phyloP scores from a whole-genome alignment of 1,284 basidiomycete species.

The Moesziomyces sp. region DNA sequence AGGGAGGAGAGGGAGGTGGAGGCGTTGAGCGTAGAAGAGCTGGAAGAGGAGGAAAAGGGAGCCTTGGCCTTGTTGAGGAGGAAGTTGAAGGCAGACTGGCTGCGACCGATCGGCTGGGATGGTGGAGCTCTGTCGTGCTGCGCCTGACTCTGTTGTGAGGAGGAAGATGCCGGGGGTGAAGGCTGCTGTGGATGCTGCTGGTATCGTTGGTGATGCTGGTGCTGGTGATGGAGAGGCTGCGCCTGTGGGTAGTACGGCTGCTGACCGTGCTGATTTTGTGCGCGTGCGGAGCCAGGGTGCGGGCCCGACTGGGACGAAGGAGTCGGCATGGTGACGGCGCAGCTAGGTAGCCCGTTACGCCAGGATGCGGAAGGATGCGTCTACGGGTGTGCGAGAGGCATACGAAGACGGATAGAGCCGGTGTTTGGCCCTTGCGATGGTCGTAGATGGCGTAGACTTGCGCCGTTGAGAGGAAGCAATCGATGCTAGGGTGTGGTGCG shows the following conservation, averaged over 20 bases:
- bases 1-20: constrained; percentile 53
- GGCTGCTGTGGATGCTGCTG: constrained; percentile 9
- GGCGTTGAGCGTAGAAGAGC: constrained; percentile 36
- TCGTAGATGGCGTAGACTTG: no score
- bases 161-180: not conserved
- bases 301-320: constrained; percentile 20
- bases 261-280: constrained; percentile 14
- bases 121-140: constrained; percentile 14
- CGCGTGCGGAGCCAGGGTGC: constrained; percentile 16
- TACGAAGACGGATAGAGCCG: not conserved
- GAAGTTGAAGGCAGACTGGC: constrained; percentile 62
- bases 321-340: constrained; percentile 20
- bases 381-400: not conserved
- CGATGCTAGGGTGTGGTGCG: no score
- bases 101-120: constrained; percentile 50
- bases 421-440: not conserved
- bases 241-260: constrained; percentile 2
- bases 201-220: constrained; percentile 9
- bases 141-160: not conserved
- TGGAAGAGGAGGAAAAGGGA: constrained; percentile 52
- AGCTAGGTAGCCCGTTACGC: not conserved
- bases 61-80: constrained; percentile 61
- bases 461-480: no score
- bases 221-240: constrained; percentile 14
- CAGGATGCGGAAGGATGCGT: not conserved